Evolutionary conservation across 192 early-diverging fungal species (phyloP), one percentile per base, ranked within the genome.

Genomic region (Coemansia sp.): DNA sequence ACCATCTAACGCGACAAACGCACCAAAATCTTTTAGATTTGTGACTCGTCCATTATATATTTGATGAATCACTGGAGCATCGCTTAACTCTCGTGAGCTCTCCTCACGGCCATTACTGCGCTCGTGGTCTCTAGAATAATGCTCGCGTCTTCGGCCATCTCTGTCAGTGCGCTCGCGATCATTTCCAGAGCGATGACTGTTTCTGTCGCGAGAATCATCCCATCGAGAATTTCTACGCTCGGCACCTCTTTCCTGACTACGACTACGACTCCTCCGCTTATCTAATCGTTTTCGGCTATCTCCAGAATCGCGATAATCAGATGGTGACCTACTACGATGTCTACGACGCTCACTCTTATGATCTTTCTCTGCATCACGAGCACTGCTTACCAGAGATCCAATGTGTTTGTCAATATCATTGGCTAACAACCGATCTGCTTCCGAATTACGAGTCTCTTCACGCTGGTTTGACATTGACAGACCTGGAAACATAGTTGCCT

Each of bases 1-100:
- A 6, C 94, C 94, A 27, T 96, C 89, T 30, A 98, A 74, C 11
- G 82, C 59, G 6, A 97, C 92, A 84, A 98, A 98, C 1, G 88
- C 93, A 19, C 97, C 97, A 87, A 97, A 98, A 39, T 95, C 93
- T 57, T 90, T 92, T 27, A 95, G 83, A 61, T 89, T 92, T 4
- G 90, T 85, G 17, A 97, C 89, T 24, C 78, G 86, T 10, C 94
- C 97, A 27, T 78, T 64, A 73, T 98, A 98, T 27, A 98, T 95
- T 69, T 97, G 94, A 84, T 96, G 95, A 1, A 96, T 74, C 0
- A 96, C 72, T 0, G 97, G 95, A 0, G 82, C 84, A 21, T 92
- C 90, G 59, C 96, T 94, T 17, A 91, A 11, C 14, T n/a, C 54
- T 9, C 23, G 54, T 5, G 68, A 59, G 14, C 56, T 51, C 23